phyloP scores from a whole-genome alignment of 2,329 filamentous ascomycete species.

The Dendrostoma leiphaemia region DNA sequence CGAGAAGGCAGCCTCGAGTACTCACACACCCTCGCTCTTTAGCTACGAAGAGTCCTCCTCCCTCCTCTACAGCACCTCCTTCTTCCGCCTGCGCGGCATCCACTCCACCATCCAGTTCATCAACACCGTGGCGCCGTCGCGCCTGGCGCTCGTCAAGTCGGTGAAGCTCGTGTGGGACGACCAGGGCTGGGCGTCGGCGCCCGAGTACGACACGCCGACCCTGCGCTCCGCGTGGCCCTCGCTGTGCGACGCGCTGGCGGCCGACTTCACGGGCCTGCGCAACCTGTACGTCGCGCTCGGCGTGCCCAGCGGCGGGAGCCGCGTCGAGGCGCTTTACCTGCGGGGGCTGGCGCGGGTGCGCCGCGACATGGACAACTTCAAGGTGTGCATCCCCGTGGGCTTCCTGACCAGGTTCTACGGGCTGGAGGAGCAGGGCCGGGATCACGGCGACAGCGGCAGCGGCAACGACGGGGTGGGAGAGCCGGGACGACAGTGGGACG shows the following conservation, averaged over 20 bases:
- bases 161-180: conserved; percentile 20
- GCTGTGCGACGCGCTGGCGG: conserved; percentile 15
- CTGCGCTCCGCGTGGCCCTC: conserved; percentile 17
- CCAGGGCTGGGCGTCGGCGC: conserved; percentile 12
- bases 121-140: conserved; percentile 9
- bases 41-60: conserved; percentile 15
- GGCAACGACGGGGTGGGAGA: too few relatives aligned
- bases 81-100: conserved; percentile 21
- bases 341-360: conserved; percentile 4
- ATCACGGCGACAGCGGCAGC: too few relatives aligned
- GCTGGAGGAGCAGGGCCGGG: neutral
- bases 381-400: conserved; percentile 17
- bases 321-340: conserved; percentile 16
- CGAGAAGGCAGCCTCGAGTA: too few relatives aligned
- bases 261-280: conserved; percentile 6
- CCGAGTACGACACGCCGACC: conserved; percentile 13
- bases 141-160: conserved; percentile 16
- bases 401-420: conserved; percentile 12
- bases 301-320: conserved; percentile 5
- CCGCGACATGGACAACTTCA: conserved; percentile 13
- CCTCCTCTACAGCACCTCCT: conserved; percentile 16
- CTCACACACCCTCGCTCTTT: neutral
- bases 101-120: conserved; percentile 15
- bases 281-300: conserved; percentile 19
- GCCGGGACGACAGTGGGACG: neutral